phyloP scores from a whole-genome alignment of 768 basidiomycete genomes.

The Goffeauzyma gilvescens region DNA sequence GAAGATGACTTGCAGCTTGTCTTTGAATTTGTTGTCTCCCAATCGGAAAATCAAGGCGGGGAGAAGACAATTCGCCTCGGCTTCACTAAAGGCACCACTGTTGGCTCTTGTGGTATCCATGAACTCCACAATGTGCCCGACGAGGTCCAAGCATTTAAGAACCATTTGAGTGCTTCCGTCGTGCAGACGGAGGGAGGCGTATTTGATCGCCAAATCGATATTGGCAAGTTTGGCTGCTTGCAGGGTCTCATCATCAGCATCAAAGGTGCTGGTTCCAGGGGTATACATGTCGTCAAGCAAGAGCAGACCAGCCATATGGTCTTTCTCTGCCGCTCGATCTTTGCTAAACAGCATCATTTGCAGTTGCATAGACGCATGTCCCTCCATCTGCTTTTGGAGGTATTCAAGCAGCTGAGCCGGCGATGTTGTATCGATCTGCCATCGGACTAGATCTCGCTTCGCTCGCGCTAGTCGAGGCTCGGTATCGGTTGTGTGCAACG shows the following conservation, averaged over 20 bases:
- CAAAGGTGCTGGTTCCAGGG: conserved; percentile 39
- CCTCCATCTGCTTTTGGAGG: conserved; percentile 80
- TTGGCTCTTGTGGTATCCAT: conserved; percentile 48
- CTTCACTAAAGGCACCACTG: conserved; percentile 48
- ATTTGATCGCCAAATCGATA: conserved; percentile 80
- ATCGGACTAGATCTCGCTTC: conserved; percentile 53
- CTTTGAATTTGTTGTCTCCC: conserved; percentile 66
- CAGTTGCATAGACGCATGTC: conserved; percentile 56
- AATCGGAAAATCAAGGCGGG: conserved; percentile 82
- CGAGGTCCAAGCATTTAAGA: conserved; percentile 56
- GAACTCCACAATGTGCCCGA: conserved; percentile 59
- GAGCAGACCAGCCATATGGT: conserved; percentile 60
- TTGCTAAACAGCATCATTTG: conserved; percentile 69
- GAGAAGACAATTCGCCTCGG: conserved; percentile 70
- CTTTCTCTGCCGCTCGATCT: conserved; percentile 87
- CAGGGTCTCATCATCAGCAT: conserved; percentile 41
- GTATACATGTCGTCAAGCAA: conserved; percentile 58
- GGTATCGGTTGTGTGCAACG: conserved; percentile 5
- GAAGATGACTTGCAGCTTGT: conserved; percentile 43
- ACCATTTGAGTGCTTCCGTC: conserved; percentile 18
- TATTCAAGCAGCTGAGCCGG: conserved; percentile 72
- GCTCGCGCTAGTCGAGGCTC: conserved; percentile 48
- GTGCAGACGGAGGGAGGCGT: conserved; percentile 70
- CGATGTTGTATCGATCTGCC: conserved; percentile 71
- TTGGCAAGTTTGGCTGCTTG: conserved; percentile 52